A percentile compares a stretch with the other conserved stretches of the same genome.
Evolutionary conservation across 345 rosid species (phyloP).

Genomic region (Eucalyptus leucophloia): DNA sequence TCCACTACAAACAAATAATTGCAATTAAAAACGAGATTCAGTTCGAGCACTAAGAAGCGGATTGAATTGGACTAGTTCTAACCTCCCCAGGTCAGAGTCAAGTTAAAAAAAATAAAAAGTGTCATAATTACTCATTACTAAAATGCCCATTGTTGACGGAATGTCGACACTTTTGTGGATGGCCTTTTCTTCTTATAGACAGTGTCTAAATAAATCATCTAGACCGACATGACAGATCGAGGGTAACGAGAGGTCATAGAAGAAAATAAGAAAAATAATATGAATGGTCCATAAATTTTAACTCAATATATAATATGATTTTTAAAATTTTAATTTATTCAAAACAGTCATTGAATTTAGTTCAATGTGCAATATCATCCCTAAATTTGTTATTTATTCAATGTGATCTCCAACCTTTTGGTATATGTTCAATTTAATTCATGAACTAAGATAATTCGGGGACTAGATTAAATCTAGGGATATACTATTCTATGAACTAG

Average conservation of each 20-base stretch:
- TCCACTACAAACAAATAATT: neutral
- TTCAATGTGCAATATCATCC: neutral
- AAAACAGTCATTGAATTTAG: no score
- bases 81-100: neutral
- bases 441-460: accelerated
- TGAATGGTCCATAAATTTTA: neutral
- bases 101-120: neutral
- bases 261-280: neutral
- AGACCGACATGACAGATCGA: neutral
- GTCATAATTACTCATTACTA: neutral
- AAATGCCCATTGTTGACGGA: neutral
- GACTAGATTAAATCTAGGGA: neutral
- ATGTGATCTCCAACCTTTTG: accelerated
- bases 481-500: no score
- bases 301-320: neutral
- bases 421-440: no score
- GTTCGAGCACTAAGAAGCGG: neutral
- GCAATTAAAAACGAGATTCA: neutral
- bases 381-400: neutral
- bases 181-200: neutral
- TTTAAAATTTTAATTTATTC: neutral
- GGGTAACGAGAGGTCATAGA: neutral
- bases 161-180: neutral
- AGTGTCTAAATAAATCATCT: neutral
- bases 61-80: neutral